These are phyloP conservation scores for Claviceps purpurea DNA, from an alignment of 2,329 filamentous ascomycete species.

Conservation along the genomic window DNA sequence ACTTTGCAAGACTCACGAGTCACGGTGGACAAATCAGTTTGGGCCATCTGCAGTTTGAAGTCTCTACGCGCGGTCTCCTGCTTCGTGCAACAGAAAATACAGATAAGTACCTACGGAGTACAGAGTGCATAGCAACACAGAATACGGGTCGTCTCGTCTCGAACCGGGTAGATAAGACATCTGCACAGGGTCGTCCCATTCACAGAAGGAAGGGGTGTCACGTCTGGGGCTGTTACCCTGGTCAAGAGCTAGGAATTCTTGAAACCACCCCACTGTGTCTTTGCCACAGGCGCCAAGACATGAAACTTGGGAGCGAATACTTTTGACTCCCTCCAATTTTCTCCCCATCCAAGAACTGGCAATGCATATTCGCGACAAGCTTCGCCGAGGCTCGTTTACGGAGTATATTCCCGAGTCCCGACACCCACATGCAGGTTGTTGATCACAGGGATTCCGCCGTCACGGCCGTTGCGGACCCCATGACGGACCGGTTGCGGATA, in stretches of 20 bases:
- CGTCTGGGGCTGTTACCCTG: not conserved
- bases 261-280: slow-evolving; percentile 2
- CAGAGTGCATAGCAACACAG: not conserved
- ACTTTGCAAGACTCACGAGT: no score
- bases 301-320: not conserved
- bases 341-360: not conserved
- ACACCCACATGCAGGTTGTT: not conserved
- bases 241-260: slow-evolving; percentile 2
- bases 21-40: no score
- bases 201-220: not conserved
- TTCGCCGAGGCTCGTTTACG: not conserved
- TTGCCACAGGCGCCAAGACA: not conserved
- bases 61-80: no score
- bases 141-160: not conserved
- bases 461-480: not conserved
- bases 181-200: not conserved
- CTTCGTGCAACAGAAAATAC: no score
- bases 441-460: not conserved
- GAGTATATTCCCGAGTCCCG: not conserved
- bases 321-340: slow-evolving; percentile 1
- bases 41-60: no score
- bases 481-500: not conserved
- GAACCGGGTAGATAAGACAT: slow-evolving; percentile 1
- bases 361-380: not conserved
- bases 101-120: no score